Evolutionary conservation across 2,329 filamentous ascomycete genomes (phyloP), one percentile per base, ranked within the genome.

Genomic region (Penicillium hesseltinei): DNA sequence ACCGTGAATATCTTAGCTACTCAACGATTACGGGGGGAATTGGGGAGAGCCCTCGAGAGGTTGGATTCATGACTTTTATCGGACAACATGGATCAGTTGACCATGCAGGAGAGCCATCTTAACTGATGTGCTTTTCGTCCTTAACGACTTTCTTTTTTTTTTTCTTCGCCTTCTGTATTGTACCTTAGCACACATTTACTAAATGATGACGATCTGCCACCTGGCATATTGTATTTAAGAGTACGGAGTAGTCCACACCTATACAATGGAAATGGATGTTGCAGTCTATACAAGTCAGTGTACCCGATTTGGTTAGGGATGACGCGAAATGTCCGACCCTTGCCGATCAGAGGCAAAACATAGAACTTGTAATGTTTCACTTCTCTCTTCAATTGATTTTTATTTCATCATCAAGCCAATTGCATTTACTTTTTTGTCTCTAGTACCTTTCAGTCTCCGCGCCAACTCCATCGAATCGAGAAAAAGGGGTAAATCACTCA

Each of bases 171-270:
- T 67, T 72, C 66, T 73, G 69, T 72, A 69, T 63, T 74, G 71
- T 74, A 75, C 73, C 71, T 73, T 75, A 75, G 69, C 71, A 68
- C 70, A 66, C 64, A 71, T 74, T 74, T 73, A 73, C 66, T 66
- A 61, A 51, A 57, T 64, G 61, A 66, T 74, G 69, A 73, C 65
- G 71, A 75, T 68, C 70, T 69, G 66, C 65, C 64, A 59, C 57
- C 66, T 66, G 64, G 64, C 54, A 53, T 25, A 19, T 56, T 44
- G n/a, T 5, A 29, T 31, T 38, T 17, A 11, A 36, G 31, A 44
- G 46, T 51, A 51, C 31, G 31, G 2, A n/a, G 38, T 15, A 29
- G 23, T 39, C 9, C n/a, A 36, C 19, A 19, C 15, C 5, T 33
- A 15, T 35, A 46, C 15, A 17, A 35, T 35, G 33, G 33, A 35